Conservation (phyloP, 2,329 filamentous ascomycete species). For the Verticillium dahliae region DNA sequence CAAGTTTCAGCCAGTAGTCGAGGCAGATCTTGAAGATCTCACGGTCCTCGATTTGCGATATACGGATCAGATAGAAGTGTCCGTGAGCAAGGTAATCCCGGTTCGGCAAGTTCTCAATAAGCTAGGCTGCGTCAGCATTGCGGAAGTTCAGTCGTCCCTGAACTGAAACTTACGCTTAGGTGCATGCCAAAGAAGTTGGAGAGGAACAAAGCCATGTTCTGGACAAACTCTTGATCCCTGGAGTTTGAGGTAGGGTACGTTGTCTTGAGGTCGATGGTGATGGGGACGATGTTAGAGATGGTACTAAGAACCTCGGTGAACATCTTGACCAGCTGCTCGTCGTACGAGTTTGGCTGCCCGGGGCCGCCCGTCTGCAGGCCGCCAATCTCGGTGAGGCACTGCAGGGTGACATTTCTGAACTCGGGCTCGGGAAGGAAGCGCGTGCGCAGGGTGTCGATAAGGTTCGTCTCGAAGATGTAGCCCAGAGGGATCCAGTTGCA, state of each 20-base stretch:
- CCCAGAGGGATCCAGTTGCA: conserved; percentile 98
- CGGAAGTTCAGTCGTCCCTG: conserved; percentile 9
- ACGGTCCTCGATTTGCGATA: conserved; percentile 96
- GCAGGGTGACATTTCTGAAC: conserved; percentile 93
- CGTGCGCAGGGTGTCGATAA: conserved; percentile 90
- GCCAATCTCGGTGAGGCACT: conserved; percentile 95
- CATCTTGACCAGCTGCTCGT: conserved; percentile 96
- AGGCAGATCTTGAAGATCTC: conserved; percentile 99
- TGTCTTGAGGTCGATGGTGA: conserved; percentile 81
- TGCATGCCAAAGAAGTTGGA: conserved; percentile 97
- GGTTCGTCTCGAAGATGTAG: conserved; percentile 95
- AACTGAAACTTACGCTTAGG: conserved; percentile 57
- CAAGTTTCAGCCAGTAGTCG: conserved; percentile 98
- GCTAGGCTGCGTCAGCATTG: conserved; percentile 33
- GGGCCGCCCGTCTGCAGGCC: conserved; percentile 76
- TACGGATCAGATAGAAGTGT: conserved; percentile 96
- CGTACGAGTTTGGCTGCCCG: conserved; percentile 66
- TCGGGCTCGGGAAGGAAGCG: conserved; percentile 90
- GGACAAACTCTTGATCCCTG: conserved; percentile 93
- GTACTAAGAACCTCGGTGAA: conserved; percentile 94
- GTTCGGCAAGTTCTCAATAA: conserved; percentile 94
- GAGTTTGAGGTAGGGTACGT: conserved; percentile 91
- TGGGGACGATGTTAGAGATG: conserved; percentile 87
- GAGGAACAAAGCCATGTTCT: conserved; percentile 91
- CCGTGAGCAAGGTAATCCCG: conserved; percentile 90